Evolutionary conservation across 129 eudicot genomes (phyloP), one percentile per base, ranked within the genome.

Genomic region (Flaveria sonorensis): DNA sequence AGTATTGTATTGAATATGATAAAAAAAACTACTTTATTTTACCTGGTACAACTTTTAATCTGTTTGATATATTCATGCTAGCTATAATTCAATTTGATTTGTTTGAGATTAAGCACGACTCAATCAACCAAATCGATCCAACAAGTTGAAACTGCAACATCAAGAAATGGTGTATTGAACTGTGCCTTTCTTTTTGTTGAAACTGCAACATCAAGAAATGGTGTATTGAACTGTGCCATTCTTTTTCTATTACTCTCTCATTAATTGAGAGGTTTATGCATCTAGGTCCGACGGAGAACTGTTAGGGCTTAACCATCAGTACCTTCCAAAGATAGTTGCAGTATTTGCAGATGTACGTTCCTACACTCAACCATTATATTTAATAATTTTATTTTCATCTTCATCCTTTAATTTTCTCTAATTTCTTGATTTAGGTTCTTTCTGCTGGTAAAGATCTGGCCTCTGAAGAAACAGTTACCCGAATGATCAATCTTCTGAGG

Each of bases 371-470:
- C 20, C 36, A 67, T 26, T 55, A 43, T 45, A 10, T 39, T 42
- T 63, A 2, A 2, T 47, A 12, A 15, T 46, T 55, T 8, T 52
- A 3, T 62, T 48, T 20, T 36, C 16, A 42, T 67, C 57, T 43
- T 30, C 48, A 36, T 39, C 4, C 1, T 66, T 9, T 76, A 47
- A 52, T 46, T 8, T n/a, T 12, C 0, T 15, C 11, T 1, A 6
- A 43, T 64, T 6, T 23, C 20, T 4, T 13, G 18, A 3, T 10
- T 32, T 68, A 93, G 98, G 92, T 93, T 82, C 86, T 93, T 13
- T 90, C 89, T 83, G 92, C 92, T 10, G 98, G 98, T 62, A 91
- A 87, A 80, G 97, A 93, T 79, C 84, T 93, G 77, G 98, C 92
- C 28, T 87, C 96, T n/a, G 98, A 93, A 76, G 89, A 88, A 77